Evolutionary conservation across 2,329 filamentous ascomycete species (phyloP).

Genomic region (Penicillium verrucosum): DNA sequence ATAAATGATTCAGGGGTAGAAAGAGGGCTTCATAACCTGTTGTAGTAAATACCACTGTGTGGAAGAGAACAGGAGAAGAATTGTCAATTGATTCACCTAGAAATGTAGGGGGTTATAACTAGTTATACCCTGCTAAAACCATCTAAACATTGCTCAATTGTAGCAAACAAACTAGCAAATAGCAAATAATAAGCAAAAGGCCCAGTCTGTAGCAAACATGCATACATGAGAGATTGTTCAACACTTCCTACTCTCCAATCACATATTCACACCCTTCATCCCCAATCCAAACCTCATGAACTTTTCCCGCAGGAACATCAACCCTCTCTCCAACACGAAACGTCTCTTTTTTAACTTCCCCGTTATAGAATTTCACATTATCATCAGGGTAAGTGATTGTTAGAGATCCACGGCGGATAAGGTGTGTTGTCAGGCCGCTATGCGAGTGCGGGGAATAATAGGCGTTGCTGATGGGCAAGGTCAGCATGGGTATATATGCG

Average conservation of each 20-base stretch:
- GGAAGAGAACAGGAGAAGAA: too few species aligned
- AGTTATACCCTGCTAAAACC: too few species aligned
- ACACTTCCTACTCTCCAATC: slow-evolving; percentile 50
- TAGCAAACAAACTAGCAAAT: too few species aligned
- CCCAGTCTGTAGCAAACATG: too few species aligned
- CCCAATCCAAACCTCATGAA: slow-evolving; percentile 63
- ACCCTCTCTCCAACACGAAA: slow-evolving; percentile 54
- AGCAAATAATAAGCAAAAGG: too few species aligned
- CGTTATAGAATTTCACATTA: slow-evolving; percentile 24
- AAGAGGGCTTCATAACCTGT: too few species aligned
- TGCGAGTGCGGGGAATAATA: slow-evolving; percentile 61
- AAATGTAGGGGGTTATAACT: too few species aligned
- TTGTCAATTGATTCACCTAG: too few species aligned
- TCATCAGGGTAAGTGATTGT: slow-evolving; percentile 59
- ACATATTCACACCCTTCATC: slow-evolving; percentile 58
- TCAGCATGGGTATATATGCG: not conserved
- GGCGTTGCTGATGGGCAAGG: slow-evolving; percentile 46
- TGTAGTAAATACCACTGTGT: too few species aligned
- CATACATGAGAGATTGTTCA: too few species aligned
- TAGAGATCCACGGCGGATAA: slow-evolving; percentile 56
- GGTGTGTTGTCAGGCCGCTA: slow-evolving; percentile 55
- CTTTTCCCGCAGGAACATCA: slow-evolving; percentile 55
- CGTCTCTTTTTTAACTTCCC: slow-evolving; percentile 48
- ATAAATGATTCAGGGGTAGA: too few species aligned
- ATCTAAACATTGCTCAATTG: too few species aligned